These are phyloP conservation scores for Citrus trifoliata DNA, from an alignment of 345 rosid genomes.

Conservation along the genomic window DNA sequence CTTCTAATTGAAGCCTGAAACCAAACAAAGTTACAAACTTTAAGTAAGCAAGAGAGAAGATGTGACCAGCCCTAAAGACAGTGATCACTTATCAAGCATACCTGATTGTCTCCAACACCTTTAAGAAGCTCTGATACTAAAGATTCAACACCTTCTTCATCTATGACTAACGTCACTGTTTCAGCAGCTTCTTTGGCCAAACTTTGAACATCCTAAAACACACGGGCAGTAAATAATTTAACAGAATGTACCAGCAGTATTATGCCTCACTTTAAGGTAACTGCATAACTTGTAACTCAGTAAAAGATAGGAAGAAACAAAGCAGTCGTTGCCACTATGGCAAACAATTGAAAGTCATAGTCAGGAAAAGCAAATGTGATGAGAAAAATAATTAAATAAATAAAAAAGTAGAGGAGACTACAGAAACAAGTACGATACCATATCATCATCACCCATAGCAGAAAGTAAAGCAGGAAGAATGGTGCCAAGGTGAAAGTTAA, in stretches of 20 bases:
- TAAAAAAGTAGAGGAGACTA: neutral
- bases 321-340: neutral
- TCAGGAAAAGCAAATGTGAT: neutral
- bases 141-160: constrained; percentile 87
- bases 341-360: neutral
- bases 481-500: constrained; percentile 80
- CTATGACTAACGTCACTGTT: constrained; percentile 80
- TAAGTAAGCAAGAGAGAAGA: neutral
- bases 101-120: constrained; percentile 80
- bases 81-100: constrained; percentile 19
- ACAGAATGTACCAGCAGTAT: neutral
- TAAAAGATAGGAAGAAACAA: neutral
- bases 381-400: neutral
- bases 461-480: constrained; percentile 92
- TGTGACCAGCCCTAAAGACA: neutral
- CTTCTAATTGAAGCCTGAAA: constrained; percentile 87
- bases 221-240: constrained; percentile 5
- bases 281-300: neutral
- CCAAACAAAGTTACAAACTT: constrained; percentile 3
- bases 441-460: constrained; percentile 70
- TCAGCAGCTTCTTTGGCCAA: constrained; percentile 91
- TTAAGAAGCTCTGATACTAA: constrained; percentile 81
- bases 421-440: constrained; percentile 34
- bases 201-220: constrained; percentile 70
- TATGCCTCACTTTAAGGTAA: neutral